Base-by-base conservation (phyloP, 1,139 yeast genomes). In the Pichia sp. region DNA sequence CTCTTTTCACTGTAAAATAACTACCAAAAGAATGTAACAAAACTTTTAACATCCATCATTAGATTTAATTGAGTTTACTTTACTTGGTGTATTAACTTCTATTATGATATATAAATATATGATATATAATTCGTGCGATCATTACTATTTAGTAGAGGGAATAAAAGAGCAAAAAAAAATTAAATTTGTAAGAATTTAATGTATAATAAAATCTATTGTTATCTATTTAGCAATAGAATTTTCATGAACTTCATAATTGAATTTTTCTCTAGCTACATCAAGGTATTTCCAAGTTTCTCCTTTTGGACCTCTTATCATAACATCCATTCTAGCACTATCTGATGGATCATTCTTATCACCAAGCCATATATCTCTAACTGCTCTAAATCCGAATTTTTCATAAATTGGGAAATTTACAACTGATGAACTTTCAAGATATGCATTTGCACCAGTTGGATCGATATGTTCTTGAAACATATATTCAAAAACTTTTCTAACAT, bases 361-460 rank as follows among this genome's bases (percentile, higher is more conserved):
- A 56, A 78, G 68, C 58, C 72, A 61, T 39, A 78, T 76, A 56
- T 77, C 76, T 53, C 73, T 71, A 46, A 72, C 75, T 37, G 72
- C 70, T 40, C 67, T 66, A 58, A 79, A 81, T 1, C 83, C 86
- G 61, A 78, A 81, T 53, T 67, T 71, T 45, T 74, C 71, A 60
- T 81, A 81, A 48, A 81, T 78, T 7, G 83, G 83, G 39, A 79
- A 69, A 58, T 81, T 81, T 18, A 54, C 54, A 7, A 67, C 60
- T n/a, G 77, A 67, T 7, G 83, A 76, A 56, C 83, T 76, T 59
- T 81, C 88, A 61, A 81, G 70, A 58, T 81, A 81, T 9, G 79
- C 65, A 32, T 75, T 67, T 47, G 68, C 66, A 27, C 68, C 68
- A 33, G 66, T 63, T 43, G 66, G 64, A 56, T 81, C 86, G 46